Evolutionary conservation across 352 stramenopile genomes (phyloP).

Genomic region (Phytophthora nicotianae): DNA sequence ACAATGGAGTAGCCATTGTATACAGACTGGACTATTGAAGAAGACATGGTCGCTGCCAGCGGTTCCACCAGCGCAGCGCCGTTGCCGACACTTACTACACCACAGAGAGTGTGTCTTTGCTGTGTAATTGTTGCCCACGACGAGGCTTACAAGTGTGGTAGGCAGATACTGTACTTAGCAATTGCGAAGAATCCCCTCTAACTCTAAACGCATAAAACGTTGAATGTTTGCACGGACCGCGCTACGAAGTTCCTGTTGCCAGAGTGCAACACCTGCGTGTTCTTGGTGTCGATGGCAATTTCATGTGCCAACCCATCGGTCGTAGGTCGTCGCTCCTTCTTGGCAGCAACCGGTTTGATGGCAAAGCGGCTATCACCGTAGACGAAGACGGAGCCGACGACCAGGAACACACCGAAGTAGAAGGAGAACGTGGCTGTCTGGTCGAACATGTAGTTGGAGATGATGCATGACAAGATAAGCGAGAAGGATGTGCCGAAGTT

Average conservation of each 20-base stretch:
- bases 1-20: too few relatives aligned
- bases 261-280: constrained; percentile 27
- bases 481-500: constrained; percentile 91
- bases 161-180: constrained; percentile 18
- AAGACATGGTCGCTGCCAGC: too few relatives aligned
- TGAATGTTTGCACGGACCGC: constrained; percentile 46
- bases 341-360: constrained; percentile 39
- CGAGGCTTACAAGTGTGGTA: constrained; percentile 27
- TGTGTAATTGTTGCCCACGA: constrained; percentile 25
- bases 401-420: constrained; percentile 78
- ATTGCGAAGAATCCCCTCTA: constrained; percentile 9
- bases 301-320: constrained; percentile 46
- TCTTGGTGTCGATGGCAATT: constrained; percentile 64
- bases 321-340: constrained; percentile 37
- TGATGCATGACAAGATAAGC: constrained; percentile 87
- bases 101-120: too few relatives aligned
- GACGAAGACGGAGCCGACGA: constrained; percentile 85
- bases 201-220: constrained; percentile 41
- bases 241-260: constrained; percentile 50
- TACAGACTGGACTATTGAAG: too few relatives aligned
- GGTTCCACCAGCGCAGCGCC: too few relatives aligned
- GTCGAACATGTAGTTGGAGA: constrained; percentile 91
- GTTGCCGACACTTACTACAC: too few relatives aligned
- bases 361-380: constrained; percentile 86
- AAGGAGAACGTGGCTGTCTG: constrained; percentile 73